These are phyloP conservation scores for Aureobasidium subglaciale DNA, from an alignment of 2,329 filamentous ascomycete species.

Conservation along the genomic window DNA sequence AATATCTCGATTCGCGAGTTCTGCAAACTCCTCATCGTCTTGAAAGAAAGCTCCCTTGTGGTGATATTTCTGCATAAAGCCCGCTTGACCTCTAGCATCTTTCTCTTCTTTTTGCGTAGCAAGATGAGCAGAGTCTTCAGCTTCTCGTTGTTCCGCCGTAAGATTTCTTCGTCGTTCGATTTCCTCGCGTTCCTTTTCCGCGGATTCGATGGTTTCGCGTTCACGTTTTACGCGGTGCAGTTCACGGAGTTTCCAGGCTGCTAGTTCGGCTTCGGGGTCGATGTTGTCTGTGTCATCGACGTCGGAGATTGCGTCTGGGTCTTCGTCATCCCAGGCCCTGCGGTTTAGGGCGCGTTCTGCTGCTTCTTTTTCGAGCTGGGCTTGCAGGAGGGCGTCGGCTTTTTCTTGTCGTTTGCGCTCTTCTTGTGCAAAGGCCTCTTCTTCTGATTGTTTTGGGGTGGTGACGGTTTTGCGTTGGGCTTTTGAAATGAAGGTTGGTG, in stretches of 20 bases:
- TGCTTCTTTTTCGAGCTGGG: constrained; percentile 76
- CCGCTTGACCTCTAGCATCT: constrained; percentile 70
- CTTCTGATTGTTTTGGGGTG: constrained; percentile 22
- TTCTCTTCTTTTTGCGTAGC: constrained; percentile 70
- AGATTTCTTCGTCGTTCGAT: constrained; percentile 81
- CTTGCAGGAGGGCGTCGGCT: constrained; percentile 74
- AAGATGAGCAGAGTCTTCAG: constrained; percentile 74
- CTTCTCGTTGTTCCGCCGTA: constrained; percentile 75
- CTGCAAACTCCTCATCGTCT: constrained; percentile 55
- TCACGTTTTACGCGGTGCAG: constrained; percentile 82
- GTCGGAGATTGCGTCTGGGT: constrained; percentile 52
- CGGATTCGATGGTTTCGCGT: constrained; percentile 72
- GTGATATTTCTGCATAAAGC: constrained; percentile 91
- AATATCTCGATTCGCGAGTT: constrained; percentile 69
- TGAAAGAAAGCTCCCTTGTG: constrained; percentile 96
- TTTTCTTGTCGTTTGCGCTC: constrained; percentile 59
- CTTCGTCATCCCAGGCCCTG: constrained; percentile 76
- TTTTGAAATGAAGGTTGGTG: constrained; percentile 63
- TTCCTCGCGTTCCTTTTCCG: constrained; percentile 80
- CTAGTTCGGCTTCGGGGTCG: constrained; percentile 80
- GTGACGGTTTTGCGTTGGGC: constrained; percentile 44
- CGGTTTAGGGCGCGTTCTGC: constrained; percentile 67
- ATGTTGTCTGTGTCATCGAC: constrained; percentile 85
- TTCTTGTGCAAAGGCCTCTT: constrained; percentile 39
- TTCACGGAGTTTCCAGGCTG: constrained; percentile 91